phyloP scores from a whole-genome alignment of 2,329 filamentous ascomycete species.

The Alternaria sp. region DNA sequence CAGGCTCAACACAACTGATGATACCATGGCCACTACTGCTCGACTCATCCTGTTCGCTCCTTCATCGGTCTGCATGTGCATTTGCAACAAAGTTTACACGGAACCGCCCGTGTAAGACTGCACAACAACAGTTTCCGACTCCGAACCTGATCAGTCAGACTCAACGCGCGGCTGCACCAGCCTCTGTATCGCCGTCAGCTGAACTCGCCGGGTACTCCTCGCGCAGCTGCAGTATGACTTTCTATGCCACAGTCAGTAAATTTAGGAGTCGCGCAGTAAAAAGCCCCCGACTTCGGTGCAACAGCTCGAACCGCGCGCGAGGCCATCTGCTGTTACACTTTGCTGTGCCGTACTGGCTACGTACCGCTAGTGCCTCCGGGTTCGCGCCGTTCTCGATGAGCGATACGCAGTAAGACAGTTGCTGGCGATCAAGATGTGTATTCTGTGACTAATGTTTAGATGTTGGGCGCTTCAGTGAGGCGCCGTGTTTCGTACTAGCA shows the following conservation, averaged over 20 bases:
- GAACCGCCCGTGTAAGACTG: constrained; percentile 20
- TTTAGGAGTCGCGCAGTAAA: constrained; percentile 9
- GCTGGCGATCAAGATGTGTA: constrained; percentile 88
- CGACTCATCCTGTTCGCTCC: constrained; percentile 2
- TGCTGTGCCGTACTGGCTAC: constrained; percentile 49
- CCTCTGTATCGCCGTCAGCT: constrained; percentile 40
- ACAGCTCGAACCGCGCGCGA: constrained; percentile 23
- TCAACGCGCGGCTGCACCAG: constrained; percentile 36
- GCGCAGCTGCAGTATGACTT: constrained; percentile 58
- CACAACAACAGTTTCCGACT: constrained; percentile 19
- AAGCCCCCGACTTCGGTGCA: neutral
- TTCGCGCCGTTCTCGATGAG: constrained; percentile 98
- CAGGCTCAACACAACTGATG: constrained; percentile 2
- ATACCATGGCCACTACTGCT: neutral
- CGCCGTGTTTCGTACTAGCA: constrained; percentile 70
- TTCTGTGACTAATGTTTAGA: constrained; percentile 67
- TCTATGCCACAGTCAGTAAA: constrained; percentile 44
- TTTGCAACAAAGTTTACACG: constrained; percentile 1
- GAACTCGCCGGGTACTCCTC: constrained; percentile 51
- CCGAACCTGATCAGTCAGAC: neutral
- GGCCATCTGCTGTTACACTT: constrained; percentile 16
- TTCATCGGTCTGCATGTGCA: constrained; percentile 4
- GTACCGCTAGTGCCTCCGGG: constrained; percentile 90
- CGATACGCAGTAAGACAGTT: constrained; percentile 92
- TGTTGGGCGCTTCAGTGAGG: neutral